These are phyloP conservation scores for Monosporascus sp. DNA, from an alignment of 2,329 filamentous ascomycete species.

Conservation along the genomic window DNA sequence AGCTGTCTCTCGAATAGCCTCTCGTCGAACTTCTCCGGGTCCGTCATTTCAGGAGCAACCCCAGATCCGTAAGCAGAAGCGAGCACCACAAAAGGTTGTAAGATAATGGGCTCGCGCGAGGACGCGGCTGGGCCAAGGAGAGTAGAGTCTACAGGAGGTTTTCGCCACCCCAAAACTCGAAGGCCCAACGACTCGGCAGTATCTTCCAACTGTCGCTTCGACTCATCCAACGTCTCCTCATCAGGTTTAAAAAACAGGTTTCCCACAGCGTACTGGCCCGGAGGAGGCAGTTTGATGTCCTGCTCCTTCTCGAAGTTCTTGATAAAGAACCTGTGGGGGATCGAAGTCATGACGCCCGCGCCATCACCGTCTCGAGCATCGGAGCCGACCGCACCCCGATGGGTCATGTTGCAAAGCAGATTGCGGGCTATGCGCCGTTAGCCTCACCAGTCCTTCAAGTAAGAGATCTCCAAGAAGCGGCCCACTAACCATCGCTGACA, in stretches of 20 bases:
- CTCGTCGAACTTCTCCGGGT: conserved; percentile 77
- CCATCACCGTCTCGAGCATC: conserved; percentile 97
- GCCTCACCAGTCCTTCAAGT: conserved; percentile 7
- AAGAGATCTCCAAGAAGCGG: background rate
- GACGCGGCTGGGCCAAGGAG: conserved; percentile 88
- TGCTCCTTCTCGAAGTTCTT: conserved; percentile 96
- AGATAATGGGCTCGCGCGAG: conserved; percentile 89
- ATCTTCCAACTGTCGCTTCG: conserved; percentile 88
- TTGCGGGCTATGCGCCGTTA: conserved; percentile 63
- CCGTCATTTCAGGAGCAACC: conserved; percentile 70
- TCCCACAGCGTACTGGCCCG: conserved; percentile 92
- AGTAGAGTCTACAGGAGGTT: conserved; percentile 88
- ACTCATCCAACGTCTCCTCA: conserved; percentile 81
- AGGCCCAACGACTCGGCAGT: conserved; percentile 83
- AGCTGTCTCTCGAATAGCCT: conserved; percentile 86
- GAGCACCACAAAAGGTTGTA: conserved; percentile 92
- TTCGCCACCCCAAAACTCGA: conserved; percentile 91
- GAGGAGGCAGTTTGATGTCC: conserved; percentile 77
- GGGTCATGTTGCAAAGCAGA: conserved; percentile 99
- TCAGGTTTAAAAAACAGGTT: conserved; percentile 99
- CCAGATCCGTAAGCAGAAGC: conserved; percentile 78
- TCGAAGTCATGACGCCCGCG: conserved; percentile 98
- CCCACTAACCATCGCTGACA: conserved; percentile 82
- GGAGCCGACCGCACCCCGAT: conserved; percentile 95
- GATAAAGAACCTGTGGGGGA: conserved; percentile 96